phyloP scores from a whole-genome alignment of 495 filamentous ascomycete species.

The Venustampulla echinocandica region DNA sequence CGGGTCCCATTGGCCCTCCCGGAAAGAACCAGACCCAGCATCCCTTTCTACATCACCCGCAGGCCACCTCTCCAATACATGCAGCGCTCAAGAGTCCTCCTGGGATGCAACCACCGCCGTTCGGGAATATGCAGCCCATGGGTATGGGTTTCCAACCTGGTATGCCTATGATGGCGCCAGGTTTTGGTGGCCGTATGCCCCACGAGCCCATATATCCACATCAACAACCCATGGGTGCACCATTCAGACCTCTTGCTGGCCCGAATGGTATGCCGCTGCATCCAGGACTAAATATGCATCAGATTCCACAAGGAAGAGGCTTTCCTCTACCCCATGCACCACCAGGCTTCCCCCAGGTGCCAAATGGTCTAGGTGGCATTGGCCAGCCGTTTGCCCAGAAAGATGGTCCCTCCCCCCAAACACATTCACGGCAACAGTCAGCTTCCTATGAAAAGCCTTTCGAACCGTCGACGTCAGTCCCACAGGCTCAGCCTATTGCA shows the following conservation, averaged over 20 bases:
- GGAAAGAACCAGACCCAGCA: constrained; percentile 32
- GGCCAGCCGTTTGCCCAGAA: constrained; percentile 20
- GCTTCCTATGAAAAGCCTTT: constrained; percentile 47
- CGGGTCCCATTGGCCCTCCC: constrained; percentile 42
- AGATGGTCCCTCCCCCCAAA: constrained; percentile 30
- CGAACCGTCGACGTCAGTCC: constrained; percentile 28
- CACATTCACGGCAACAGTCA: constrained; percentile 54
- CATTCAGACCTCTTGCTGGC: constrained; percentile 47
- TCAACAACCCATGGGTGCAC: constrained; percentile 30
- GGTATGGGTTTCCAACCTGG: constrained; percentile 47
- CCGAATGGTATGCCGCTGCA: constrained; percentile 50
- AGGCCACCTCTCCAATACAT: constrained; percentile 35
- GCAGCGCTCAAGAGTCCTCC: constrained; percentile 34
- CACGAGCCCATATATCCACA: constrained; percentile 47
- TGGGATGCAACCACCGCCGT: constrained; percentile 29
- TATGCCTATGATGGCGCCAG: constrained; percentile 39
- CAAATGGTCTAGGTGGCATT: constrained; percentile 14
- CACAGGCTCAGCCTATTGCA: constrained; percentile 51
- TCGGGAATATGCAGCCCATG: constrained; percentile 20
- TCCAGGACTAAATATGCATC: constrained; percentile 48
- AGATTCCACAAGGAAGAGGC: constrained; percentile 52
- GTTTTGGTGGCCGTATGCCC: constrained; percentile 36
- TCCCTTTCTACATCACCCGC: constrained; percentile 31
- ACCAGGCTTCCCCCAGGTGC: constrained; percentile 44
- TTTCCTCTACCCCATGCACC: constrained; percentile 53